Percentiles rank a stretch among this genome's conserved stretches.
These are phyloP conservation scores for Lactuca saligna DNA, from an alignment of 129 eudicot species.

Conservation along the genomic window DNA sequence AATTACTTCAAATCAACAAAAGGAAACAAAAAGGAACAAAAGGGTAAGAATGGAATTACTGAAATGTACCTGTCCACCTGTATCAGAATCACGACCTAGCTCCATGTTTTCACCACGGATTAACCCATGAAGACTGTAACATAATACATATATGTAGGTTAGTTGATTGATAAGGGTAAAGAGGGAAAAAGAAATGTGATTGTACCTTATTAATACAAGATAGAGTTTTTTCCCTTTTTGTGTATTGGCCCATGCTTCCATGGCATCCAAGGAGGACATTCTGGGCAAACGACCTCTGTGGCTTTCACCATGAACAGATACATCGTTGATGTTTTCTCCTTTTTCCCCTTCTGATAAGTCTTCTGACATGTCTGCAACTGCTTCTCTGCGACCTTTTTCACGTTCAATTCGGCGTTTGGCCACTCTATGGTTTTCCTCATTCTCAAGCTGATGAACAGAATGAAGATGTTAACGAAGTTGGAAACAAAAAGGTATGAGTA, in stretches of 20 bases:
- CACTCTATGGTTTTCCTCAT: slow-evolving; percentile 71
- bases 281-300: slow-evolving; percentile 80
- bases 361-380: slow-evolving; percentile 98
- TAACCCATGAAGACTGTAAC: slow-evolving; percentile 89
- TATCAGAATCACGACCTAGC: slow-evolving; percentile 99
- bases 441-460: slow-evolving; percentile 67
- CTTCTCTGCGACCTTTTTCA: slow-evolving; percentile 93
- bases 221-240: slow-evolving; percentile 92
- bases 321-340: slow-evolving; percentile 63
- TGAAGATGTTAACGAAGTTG: slow-evolving; percentile 9
- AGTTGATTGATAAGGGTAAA: not conserved
- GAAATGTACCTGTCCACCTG: slow-evolving; percentile 92
- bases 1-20: not conserved
- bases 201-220: slow-evolving; percentile 79
- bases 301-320: slow-evolving; percentile 76
- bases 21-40: not conserved
- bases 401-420: slow-evolving; percentile 90
- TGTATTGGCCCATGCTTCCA: slow-evolving; percentile 90
- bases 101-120: slow-evolving; percentile 99
- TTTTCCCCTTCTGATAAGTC: slow-evolving; percentile 97
- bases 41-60: not conserved
- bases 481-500: not conserved
- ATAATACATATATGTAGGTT: slow-evolving; percentile 7
- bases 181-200: not conserved
- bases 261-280: slow-evolving; percentile 77